Percentiles rank a stretch among this genome's conserved stretches.
Conservation (phyloP, 2,329 filamentous ascomycete species). For the Ophiocordyceps australis region DNA sequence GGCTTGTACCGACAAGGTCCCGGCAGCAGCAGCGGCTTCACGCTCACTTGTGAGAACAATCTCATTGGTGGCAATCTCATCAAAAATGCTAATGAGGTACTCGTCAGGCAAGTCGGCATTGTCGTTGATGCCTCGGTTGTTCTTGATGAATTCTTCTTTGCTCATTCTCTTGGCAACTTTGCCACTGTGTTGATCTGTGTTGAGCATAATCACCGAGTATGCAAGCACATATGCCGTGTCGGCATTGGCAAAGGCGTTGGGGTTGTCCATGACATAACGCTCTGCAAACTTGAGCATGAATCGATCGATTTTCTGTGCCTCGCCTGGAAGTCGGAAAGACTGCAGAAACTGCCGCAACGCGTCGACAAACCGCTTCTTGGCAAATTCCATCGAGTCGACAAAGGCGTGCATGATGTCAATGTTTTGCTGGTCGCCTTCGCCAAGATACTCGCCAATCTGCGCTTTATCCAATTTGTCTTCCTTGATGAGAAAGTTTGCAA, state of each 20-base stretch:
- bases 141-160: slow-evolving; percentile 96
- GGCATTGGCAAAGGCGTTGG: slow-evolving; percentile 93
- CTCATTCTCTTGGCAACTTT: slow-evolving; percentile 81
- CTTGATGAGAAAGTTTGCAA: slow-evolving; percentile 63
- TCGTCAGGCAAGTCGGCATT: slow-evolving; percentile 84
- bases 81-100: slow-evolving; percentile 75
- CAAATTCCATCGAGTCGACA: slow-evolving; percentile 88
- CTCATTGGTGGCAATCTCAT: slow-evolving; percentile 81
- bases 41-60: slow-evolving; percentile 90
- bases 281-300: slow-evolving; percentile 99
- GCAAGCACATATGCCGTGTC: slow-evolving; percentile 93
- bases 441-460: slow-evolving; percentile 83
- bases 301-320: slow-evolving; percentile 97
- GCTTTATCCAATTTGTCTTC: slow-evolving; percentile 83
- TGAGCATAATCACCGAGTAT: slow-evolving; percentile 93
- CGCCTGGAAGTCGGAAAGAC: slow-evolving; percentile 83
- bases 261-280: slow-evolving; percentile 85
- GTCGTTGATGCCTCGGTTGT: slow-evolving; percentile 96
- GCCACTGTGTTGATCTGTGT: slow-evolving; percentile 84
- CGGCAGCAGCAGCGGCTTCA: slow-evolving; percentile 69
- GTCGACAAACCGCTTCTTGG: slow-evolving; percentile 81
- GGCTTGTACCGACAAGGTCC: slow-evolving; percentile 37
- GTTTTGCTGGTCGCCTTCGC: slow-evolving; percentile 82
- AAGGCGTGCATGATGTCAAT: slow-evolving; percentile 98
- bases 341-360: slow-evolving; percentile 82